phyloP scores from a whole-genome alignment of 345 rosid genomes.

The Gossypium sturtianum region DNA sequence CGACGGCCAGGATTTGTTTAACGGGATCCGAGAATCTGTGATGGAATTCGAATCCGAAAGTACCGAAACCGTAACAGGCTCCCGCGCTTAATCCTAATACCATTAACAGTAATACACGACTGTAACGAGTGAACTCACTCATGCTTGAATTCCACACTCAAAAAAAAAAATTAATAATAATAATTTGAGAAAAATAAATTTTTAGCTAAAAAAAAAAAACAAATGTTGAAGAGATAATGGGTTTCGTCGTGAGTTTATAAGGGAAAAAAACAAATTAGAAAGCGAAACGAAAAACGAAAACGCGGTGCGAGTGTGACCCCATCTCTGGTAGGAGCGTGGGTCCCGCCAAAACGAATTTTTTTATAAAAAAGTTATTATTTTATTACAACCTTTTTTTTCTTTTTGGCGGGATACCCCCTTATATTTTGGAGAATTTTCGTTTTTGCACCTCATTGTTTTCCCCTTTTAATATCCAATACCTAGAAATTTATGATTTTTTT shows the following conservation, averaged over 20 bases:
- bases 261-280: neutral
- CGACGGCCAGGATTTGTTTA: slow-evolving; percentile 44
- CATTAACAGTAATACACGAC: slow-evolving; percentile 9
- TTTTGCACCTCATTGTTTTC: neutral
- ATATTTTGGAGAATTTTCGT: neutral
- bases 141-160: neutral
- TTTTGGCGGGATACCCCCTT: neutral
- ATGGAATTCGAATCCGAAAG: slow-evolving; percentile 67
- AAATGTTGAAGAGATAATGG: neutral
- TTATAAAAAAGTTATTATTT: neutral
- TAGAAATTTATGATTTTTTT: too few relatives aligned
- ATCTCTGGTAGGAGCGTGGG: neutral
- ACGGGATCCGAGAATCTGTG: slow-evolving; percentile 84
- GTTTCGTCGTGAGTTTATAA: neutral
- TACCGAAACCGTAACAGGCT: slow-evolving; percentile 37
- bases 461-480: neutral
- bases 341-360: neutral
- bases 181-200: neutral
- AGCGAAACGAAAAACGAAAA: neutral
- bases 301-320: neutral
- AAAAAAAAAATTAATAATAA: neutral
- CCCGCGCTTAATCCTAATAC: slow-evolving; percentile 7
- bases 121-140: neutral
- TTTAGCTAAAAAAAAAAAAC: too few relatives aligned
- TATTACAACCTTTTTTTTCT: neutral